These are phyloP conservation scores for Gossypium schwendimanii DNA, from an alignment of 441 rosid genomes.

Conservation along the genomic window DNA sequence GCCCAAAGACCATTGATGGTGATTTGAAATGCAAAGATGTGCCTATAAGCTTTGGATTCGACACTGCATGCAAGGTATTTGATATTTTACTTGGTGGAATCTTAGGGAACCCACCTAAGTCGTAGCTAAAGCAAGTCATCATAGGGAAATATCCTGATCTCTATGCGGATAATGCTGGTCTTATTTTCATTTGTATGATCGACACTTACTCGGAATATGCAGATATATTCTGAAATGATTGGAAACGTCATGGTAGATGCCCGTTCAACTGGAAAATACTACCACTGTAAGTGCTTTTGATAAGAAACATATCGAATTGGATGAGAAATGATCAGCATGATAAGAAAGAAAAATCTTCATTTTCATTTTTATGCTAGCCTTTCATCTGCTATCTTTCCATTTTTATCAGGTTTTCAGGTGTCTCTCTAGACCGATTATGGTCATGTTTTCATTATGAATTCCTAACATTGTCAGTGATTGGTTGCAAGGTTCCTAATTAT, in stretches of 20 bases:
- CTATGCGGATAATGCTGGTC: neutral
- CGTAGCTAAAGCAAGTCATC: neutral
- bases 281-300: conserved; percentile 69
- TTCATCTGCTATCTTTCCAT: conserved; percentile 3
- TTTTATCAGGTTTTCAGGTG: neutral
- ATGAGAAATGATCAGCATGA: conserved; percentile 4
- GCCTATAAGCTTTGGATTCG: conserved; percentile 90
- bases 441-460: neutral
- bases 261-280: conserved; percentile 93
- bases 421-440: neutral
- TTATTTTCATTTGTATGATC: neutral
- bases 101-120: neutral
- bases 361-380: neutral
- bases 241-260: conserved; percentile 99
- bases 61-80: conserved; percentile 96
- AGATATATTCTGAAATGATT: conserved; percentile 97
- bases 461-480: neutral
- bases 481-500: neutral
- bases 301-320: conserved; percentile 2
- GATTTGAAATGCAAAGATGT: conserved; percentile 76
- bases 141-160: neutral
- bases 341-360: conserved; percentile 1
- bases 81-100: neutral
- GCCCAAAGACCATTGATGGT: conserved; percentile 84
- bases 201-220: conserved; percentile 15